Evolutionary conservation across 768 basidiomycete species (phyloP).

Genomic region (Mycena maculata): DNA sequence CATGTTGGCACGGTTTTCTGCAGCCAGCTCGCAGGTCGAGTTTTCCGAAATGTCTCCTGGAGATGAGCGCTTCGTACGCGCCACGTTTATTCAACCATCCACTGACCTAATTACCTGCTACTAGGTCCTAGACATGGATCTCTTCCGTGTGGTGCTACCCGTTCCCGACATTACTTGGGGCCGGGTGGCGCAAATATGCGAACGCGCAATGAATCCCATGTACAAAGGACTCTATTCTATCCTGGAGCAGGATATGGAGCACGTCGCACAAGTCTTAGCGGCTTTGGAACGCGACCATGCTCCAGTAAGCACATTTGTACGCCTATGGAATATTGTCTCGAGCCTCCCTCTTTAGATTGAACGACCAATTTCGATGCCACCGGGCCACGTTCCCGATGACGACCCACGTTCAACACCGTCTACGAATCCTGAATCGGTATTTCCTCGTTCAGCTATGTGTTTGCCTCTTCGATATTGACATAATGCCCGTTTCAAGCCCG

Average conservation of each 20-base stretch:
- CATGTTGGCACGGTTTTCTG: conserved; percentile 24
- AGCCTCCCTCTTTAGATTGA: not conserved
- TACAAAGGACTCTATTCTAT: conserved; percentile 27
- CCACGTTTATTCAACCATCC: not conserved
- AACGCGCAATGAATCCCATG: conserved; percentile 28
- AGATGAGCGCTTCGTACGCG: conserved; percentile 17
- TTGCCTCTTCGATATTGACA: not conserved
- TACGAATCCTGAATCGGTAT: not conserved
- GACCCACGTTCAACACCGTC: not conserved
- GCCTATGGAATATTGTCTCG: not conserved
- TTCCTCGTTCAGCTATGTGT: not conserved
- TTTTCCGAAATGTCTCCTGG: conserved; percentile 5
- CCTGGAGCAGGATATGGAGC: conserved; percentile 24
- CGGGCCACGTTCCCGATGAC: not conserved
- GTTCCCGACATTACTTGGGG: conserved; percentile 27
- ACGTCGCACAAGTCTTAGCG: conserved; percentile 23
- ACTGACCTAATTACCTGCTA: not conserved
- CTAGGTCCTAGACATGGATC: conserved; percentile 19
- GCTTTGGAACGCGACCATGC: conserved; percentile 9
- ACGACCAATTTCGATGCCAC: not conserved
- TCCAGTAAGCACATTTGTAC: not conserved
- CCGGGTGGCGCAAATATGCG: conserved; percentile 22
- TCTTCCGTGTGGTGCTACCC: conserved; percentile 20
- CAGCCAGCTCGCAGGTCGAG: conserved; percentile 18
- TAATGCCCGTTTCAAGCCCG: not conserved